phyloP scores from a whole-genome alignment of 495 filamentous ascomycete species.

The Penicillium dipodomyicola region DNA sequence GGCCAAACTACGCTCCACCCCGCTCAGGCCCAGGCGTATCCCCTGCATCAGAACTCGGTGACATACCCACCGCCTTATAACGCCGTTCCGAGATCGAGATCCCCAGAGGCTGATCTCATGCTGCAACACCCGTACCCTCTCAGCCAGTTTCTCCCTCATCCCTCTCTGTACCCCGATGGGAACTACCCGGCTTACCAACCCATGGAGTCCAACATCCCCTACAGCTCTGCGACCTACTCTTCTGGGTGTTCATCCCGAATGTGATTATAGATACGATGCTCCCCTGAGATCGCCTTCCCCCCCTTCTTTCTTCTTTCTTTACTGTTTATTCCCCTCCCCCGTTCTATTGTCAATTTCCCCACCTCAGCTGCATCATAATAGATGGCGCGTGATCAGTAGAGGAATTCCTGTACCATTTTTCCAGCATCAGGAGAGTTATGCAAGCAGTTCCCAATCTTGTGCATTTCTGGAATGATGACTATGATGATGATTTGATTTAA shows the following conservation, averaged over 20 bases:
- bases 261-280: constrained; percentile 16
- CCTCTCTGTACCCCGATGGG: constrained; percentile 18
- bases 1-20: constrained; percentile 19
- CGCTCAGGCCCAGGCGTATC: constrained; percentile 22
- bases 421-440: neutral
- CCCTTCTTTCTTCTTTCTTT: constrained; percentile 1
- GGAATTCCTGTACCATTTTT: neutral
- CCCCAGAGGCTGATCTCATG: constrained; percentile 24
- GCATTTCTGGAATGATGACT: constrained; percentile 21
- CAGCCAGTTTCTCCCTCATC: constrained; percentile 17
- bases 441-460: neutral
- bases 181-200: constrained; percentile 21
- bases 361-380: neutral
- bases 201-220: constrained; percentile 19
- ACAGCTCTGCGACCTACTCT: constrained; percentile 16
- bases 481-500: neutral
- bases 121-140: constrained; percentile 29
- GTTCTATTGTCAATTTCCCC: neutral
- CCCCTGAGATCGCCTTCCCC: neutral
- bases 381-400: neutral
- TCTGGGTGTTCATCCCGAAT: constrained; percentile 26
- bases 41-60: constrained; percentile 37
- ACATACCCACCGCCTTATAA: constrained; percentile 44
- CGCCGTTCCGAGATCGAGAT: constrained; percentile 25
- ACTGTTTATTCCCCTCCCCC: constrained; percentile 17